Evolutionary conservation across 2,329 filamentous ascomycete genomes (phyloP), one percentile per base, ranked within the genome.

Genomic region (Neofusicoccum umdonicola): DNA sequence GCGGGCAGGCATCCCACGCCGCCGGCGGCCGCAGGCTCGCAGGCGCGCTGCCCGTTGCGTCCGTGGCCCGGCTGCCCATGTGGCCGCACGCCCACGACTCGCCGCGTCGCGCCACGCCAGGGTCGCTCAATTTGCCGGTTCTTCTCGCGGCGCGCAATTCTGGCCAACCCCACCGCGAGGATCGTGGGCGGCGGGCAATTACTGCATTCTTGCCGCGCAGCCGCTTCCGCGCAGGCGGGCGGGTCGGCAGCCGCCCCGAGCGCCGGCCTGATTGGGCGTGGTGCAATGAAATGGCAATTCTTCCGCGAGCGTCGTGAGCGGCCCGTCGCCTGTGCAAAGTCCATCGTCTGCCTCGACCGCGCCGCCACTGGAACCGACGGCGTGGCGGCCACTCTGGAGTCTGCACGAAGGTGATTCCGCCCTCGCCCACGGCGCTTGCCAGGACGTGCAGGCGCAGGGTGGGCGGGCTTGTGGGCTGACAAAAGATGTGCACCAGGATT

Each of bases 251-350:
- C 37, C 12, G 37, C 35, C 39, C 39, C 54, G 22, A 17, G 35
- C 39, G 39, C 52, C 13, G 19, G 19, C 34, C 37, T 27, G 17
- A n/a, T 37, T 22, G 52, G 52, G 52, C n/a, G 17, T 56, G 37
- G 52, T 56, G 52, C 54, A 58, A 58, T 37, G 56, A 60, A 60
- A 60, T 45, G 41, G 17, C 34, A 60, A 47, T 47, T 60, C 54
- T 34, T 37, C 42, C 41, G 41, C 31, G 42, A 60, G 56, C 41
- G 41, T n/a, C 56, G 13, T 17, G 41, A 15, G 41, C 27, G 27
- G 27, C 27, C n/a, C 27, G 27, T 34, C 50, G 34, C 34, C 50
- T 19, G 56, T 5, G 56, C 42, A 45, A 19, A 27, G 12, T 22
- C 50, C 50, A 54, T 19, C 54, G 27, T 12, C 22, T 58, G 54